phyloP scores from a whole-genome alignment of 306 rosid genomes.

The Cucumis sativus region Cucumber_9930_V3 NC_026657.2:31440001-31440500 shows the following conservation, averaged over 20 bases:
- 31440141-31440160: neutral
- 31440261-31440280: neutral
- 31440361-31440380: neutral
- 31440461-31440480: neutral
- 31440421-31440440: neutral
- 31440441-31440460: neutral
- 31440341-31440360: neutral
- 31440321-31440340: neutral
- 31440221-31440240: neutral
- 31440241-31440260: neutral
- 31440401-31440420: neutral
- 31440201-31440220: neutral
- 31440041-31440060: slow-evolving; percentile 57
- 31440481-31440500: neutral
- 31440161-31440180: neutral
- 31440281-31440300: neutral
- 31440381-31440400: neutral
- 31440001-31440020: slow-evolving; percentile 29
- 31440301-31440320: neutral
- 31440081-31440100: neutral
- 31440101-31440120: neutral
- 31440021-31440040: slow-evolving; percentile 17
- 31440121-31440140: neutral
- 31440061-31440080: slow-evolving; percentile 32
- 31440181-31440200: neutral